Percentiles rank a stretch among this genome's conserved stretches.
Conservation (phyloP, 108 stramenopile species). For the Aurantiochytrium sp. region DNA sequence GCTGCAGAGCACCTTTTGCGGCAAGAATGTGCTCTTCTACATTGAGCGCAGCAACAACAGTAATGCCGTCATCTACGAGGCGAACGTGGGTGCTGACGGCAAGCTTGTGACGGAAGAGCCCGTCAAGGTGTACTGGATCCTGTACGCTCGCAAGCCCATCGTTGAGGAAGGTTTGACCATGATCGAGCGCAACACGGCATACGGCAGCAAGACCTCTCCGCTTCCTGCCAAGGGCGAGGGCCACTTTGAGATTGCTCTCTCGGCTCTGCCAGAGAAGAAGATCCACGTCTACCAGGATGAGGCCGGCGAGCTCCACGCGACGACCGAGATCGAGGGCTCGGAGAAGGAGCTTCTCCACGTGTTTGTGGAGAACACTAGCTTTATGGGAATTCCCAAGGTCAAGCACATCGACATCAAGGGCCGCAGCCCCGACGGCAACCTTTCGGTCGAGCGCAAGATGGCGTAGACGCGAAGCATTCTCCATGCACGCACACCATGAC, state of each 20-base stretch:
- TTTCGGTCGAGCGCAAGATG: not conserved
- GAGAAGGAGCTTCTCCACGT: not conserved
- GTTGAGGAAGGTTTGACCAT: not conserved
- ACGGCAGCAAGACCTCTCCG: not conserved
- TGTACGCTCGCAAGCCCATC: not conserved
- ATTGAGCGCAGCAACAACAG: not conserved
- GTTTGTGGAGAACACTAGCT: not conserved
- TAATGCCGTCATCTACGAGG: conserved; percentile 5
- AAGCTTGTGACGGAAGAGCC: not conserved
- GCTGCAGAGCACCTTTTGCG: not conserved
- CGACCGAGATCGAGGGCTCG: not conserved
- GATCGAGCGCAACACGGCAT: conserved; percentile 16
- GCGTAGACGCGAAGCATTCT: not conserved
- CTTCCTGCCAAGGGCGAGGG: not conserved
- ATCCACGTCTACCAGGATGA: conserved; percentile 5
- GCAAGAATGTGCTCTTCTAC: not conserved
- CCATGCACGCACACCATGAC: no score
- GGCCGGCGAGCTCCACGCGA: not conserved
- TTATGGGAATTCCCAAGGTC: not conserved
- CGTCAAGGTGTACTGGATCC: conserved; percentile 9
- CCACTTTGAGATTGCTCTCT: not conserved
- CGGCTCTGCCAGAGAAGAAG: not conserved
- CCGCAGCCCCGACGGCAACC: not conserved
- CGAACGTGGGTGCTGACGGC: not conserved
- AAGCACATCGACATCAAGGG: conserved; percentile 11